Conservation (phyloP, 1,284 basidiomycete genomes). For the Irpex sp. region DNA sequence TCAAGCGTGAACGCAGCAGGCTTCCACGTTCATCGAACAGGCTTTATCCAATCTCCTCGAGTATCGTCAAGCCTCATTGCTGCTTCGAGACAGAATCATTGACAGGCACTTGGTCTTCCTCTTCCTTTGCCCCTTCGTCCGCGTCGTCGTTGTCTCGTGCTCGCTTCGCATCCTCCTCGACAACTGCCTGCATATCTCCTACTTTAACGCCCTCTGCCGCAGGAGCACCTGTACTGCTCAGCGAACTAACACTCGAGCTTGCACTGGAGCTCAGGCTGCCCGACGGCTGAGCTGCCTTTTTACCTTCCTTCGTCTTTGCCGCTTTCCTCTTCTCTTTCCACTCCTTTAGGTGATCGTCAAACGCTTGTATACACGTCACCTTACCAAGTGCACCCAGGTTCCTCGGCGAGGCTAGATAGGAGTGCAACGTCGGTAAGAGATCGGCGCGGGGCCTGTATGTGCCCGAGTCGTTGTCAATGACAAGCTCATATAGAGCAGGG, state of each 20-base stretch:
- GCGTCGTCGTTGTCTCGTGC: conserved; percentile 21
- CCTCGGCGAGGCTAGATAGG: conserved; percentile 29
- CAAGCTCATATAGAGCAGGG: conserved; percentile 40
- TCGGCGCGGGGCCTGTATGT: conserved; percentile 44
- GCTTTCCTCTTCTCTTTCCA: conserved; percentile 29
- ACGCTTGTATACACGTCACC: conserved; percentile 28
- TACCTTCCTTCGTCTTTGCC: conserved; percentile 14
- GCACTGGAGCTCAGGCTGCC: conserved; percentile 8
- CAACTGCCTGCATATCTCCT: conserved; percentile 9
- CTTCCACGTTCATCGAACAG: background rate
- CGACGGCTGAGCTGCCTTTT: conserved; percentile 15
- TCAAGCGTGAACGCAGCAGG: background rate
- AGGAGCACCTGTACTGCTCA: conserved; percentile 12
- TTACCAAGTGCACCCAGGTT: conserved; percentile 31
- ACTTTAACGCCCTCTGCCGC: conserved; percentile 4
- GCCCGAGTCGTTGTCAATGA: conserved; percentile 49
- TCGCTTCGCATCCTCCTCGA: conserved; percentile 20
- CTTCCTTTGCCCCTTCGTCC: conserved; percentile 17
- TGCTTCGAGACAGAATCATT: background rate
- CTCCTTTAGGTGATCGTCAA: conserved; percentile 24
- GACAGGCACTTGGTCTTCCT: conserved; percentile 8
- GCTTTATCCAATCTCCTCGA: background rate
- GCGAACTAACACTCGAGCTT: conserved; percentile 14
- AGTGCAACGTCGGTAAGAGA: conserved; percentile 34
- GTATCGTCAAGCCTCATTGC: background rate